Evolutionary conservation across 148 eudicot species (phyloP), one percentile per base, ranked within the genome.

Genomic region (Vaccinium corymbosum): DNA sequence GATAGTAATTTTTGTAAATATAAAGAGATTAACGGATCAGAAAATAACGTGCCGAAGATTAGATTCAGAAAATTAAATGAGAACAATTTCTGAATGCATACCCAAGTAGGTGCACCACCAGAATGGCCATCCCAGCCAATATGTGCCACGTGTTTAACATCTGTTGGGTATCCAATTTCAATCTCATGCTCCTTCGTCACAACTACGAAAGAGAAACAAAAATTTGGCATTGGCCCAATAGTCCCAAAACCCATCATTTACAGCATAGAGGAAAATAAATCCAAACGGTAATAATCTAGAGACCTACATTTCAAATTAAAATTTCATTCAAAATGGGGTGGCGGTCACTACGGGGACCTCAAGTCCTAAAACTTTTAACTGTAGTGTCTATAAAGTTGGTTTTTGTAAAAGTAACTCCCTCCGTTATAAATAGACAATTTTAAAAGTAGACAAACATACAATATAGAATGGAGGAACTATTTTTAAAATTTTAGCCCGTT

Each of bases 91-190:
- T 35, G 25, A 56, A 42, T 15, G 82, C 90, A 52, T 89, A 94
- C 98, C 98, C 98, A 94, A 79, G 88, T 85, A 27, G 98, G 98
- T 80, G 94, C 89, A 57, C 82, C 89, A 25, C 95, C 92, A 86
- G 92, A 88, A 7, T 90, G 87, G 55, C 95, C 95, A 86, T 93
- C 95, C 93, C 90, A 91, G 3, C 98, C 98, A 32, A 94, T 94
- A 64, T 94, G 98, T 29, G 97, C 93, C 75, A 94, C 94, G 83
- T 94, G 98, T 85, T 94, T 94, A 62, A 93, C 97, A 91, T 93
- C 95, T 15, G 98, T 94, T 35, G 98, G 98, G 15, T 64, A 83
- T 86, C 98, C 98, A 79, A 94, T 94, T 86, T 94, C 97, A 70
- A 94, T 85, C 86, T 94, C 98, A 16, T 90, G 86, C 49, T 92